Base-by-base conservation (phyloP, 2,329 filamentous ascomycete species). In the Colletotrichum chrysophilum region DNA sequence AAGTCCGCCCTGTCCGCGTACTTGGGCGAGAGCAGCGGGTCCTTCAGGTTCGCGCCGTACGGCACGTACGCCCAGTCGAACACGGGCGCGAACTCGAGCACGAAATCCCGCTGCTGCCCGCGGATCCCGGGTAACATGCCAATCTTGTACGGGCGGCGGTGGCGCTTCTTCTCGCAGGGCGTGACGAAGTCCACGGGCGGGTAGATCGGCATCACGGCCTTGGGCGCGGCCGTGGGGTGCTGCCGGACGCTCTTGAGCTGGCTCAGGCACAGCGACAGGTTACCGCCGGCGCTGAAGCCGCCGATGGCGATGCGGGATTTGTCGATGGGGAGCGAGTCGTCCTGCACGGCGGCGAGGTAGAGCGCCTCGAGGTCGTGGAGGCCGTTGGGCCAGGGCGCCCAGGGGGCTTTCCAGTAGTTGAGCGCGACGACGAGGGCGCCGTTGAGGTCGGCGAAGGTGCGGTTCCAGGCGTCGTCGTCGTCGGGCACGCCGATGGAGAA, bases 221-320 rank as follows among this genome's bases (percentile, higher is more conserved):
- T 71, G 26, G 83, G 74, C 18, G 74, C 32, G 2, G 76, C 76
- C 5, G 48, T 68, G 24, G 74, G 52, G 13, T 78, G 79, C 4
- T 79, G 80, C 36, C 80, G 79, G 38, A 89, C 77, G 16, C 77
- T 79, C 0, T 84, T 82, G 12, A 87, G 78, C 77, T 89, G 87
- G 16, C 83, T 79, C 0, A 84, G 85, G 8, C 83, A 80, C 1
- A 90, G 81, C 1, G 85, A 78, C 1, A 91, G 82, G 78, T 89
- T 90, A 3, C 85, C 89, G 30, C 89, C 89, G 0, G 89, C 89
- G 38, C 87, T 88, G 80, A 88, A 90, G 12, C 89, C 89, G 2
- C 82, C 85, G 1, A 91, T 76, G 0, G 85, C 84, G 6, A 90
- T 82, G 26, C 81, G 81, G 4, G 77, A 68, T 9, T 79, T 77